These are phyloP conservation scores for Trichosporon inkin DNA, from an alignment of 1,284 basidiomycete genomes.

Conservation along the genomic window DNA sequence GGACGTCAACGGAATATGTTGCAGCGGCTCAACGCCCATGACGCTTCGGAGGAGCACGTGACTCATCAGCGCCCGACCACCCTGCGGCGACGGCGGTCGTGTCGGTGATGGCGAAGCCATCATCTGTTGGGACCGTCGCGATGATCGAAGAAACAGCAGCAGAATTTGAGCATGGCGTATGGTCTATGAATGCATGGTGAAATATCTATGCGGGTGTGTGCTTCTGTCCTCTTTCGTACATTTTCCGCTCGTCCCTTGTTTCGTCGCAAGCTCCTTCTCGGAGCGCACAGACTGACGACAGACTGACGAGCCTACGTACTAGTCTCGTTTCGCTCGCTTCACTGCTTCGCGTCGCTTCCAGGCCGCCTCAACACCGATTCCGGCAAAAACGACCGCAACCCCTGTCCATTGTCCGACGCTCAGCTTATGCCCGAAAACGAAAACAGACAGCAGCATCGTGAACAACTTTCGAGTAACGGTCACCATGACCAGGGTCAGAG, in stretches of 20 bases:
- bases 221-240: constrained; percentile 1
- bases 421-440: constrained; percentile 85
- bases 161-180: neutral
- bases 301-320: neutral
- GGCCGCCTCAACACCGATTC: constrained; percentile 87
- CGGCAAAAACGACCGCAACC: constrained; percentile 82
- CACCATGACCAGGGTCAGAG: constrained; percentile 85
- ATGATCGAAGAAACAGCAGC: neutral
- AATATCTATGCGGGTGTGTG: neutral
- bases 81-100: neutral
- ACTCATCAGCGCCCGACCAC: neutral
- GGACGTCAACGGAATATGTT: neutral
- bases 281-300: neutral
- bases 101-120: neutral
- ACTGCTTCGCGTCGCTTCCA: constrained; percentile 58
- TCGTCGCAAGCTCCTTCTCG: neutral
- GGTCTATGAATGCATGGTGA: constrained; percentile 2
- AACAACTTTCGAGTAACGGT: constrained; percentile 97
- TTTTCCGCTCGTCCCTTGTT: neutral
- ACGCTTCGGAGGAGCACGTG: constrained; percentile 3
- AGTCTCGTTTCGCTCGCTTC: constrained; percentile 33
- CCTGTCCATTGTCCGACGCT: constrained; percentile 86
- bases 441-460: constrained; percentile 93
- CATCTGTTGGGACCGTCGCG: neutral
- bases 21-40: neutral